Base-by-base conservation (phyloP, 2,329 filamentous ascomycete genomes). In the Macroventuria anomochaeta region DNA sequence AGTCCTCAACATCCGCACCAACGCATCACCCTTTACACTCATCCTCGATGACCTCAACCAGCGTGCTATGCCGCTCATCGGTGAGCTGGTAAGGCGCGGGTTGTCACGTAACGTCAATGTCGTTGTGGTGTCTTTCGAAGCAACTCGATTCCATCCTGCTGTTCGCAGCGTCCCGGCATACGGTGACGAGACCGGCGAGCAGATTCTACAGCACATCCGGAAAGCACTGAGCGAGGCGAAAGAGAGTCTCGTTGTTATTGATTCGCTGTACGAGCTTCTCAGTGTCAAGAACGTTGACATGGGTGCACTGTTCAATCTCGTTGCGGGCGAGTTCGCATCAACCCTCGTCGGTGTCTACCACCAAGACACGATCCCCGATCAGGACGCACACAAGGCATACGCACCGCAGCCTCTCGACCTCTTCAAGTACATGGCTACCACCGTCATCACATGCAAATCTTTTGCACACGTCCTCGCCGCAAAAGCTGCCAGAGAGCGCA, bases 31-130 rank as follows among this genome's bases (percentile, higher is more conserved):
- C 2, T 86, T 97, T 67, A 97, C 93, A 0, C 79, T 97, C 21
- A 76, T 97, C 3, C 81, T 96, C 51, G 93, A 97, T 74, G 90
- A 83, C 28, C 80, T 97, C 25, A 91, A 96, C 76, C 92, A 96
- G 76, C 86, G 87, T 21, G 90, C 87, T 6, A 81, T 80, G 25
- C 87, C 87, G 0, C 76, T 96, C 3, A 60, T 93, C 2, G 77
- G 79, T 15, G 92, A 96, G 74, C 90, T 93, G 74, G 84, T 90
- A 47, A 79, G 81, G 39, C 83, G 93, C 64, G 91, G 89, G 5
- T 25, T 69, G 15, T 70, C 65, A 13, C 62, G 67, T 25, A 66
- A 88, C 68, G 80, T 85, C 51, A 88, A 88, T 67, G 80, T 92
- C 38, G 82, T 96, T 17, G 88, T 90, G 66, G 79, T 96, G 33